Evolutionary conservation across 2,329 filamentous ascomycete genomes (phyloP).

Genomic region (Exophiala dermatitidis): DNA sequence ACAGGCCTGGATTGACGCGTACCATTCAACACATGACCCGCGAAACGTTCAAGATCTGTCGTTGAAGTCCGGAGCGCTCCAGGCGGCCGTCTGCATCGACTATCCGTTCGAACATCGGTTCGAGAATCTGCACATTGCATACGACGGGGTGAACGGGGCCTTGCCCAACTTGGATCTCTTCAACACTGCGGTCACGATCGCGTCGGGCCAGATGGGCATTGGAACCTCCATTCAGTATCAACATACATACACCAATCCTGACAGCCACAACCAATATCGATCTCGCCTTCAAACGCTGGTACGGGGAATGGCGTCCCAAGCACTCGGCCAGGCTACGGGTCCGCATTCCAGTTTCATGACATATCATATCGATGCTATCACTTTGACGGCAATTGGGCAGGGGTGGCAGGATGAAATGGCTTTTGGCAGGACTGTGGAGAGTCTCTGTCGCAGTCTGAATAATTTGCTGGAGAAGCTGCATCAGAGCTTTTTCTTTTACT

Average conservation of each 20-base stretch:
- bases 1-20: conserved; percentile 96
- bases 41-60: conserved; percentile 65
- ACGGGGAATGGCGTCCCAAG: conserved; percentile 86
- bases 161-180: conserved; percentile 92
- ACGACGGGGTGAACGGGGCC: conserved; percentile 93
- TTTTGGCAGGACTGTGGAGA: conserved; percentile 81
- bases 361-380: conserved; percentile 95
- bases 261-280: conserved; percentile 67
- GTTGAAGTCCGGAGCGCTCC: conserved; percentile 85
- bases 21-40: conserved; percentile 79
- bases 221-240: conserved; percentile 62
- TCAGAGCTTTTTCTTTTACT: conserved; percentile 98
- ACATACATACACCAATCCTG: conserved; percentile 57
- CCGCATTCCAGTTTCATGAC: conserved; percentile 95
- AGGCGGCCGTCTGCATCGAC: conserved; percentile 88
- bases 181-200: conserved; percentile 85
- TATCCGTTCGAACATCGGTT: conserved; percentile 81
- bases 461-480: conserved; percentile 94
- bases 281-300: conserved; percentile 83
- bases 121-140: conserved; percentile 80
- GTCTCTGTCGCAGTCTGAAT: conserved; percentile 86
- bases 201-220: conserved; percentile 86
- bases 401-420: conserved; percentile 99
- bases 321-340: conserved; percentile 78
- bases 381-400: conserved; percentile 77